phyloP scores from a whole-genome alignment of 176 grass and related monocot species.

The Rhynchospora pubera region DNA sequence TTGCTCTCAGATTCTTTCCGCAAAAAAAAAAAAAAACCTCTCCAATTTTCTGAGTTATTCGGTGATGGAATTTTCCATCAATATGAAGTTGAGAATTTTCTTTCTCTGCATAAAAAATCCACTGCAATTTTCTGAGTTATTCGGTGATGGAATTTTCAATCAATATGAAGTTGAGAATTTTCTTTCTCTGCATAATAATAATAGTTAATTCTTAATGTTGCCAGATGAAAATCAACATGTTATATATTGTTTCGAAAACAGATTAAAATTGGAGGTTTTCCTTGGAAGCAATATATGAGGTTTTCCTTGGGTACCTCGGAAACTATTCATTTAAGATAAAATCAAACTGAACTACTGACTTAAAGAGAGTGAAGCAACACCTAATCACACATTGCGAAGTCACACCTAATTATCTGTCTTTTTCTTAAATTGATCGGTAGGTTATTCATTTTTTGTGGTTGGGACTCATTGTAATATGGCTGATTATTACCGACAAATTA shows the following conservation, averaged over 20 bases:
- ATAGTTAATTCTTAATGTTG: neutral
- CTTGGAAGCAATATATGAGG: neutral
- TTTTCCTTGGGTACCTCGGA: neutral
- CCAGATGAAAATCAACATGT: neutral
- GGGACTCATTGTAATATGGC: neutral
- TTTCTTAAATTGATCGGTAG: neutral
- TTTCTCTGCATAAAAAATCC: too few species aligned
- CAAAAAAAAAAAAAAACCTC: neutral
- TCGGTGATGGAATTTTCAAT: neutral
- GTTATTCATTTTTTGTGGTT: conserved; percentile 14
- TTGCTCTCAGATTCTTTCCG: too few species aligned
- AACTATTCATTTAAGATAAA: neutral
- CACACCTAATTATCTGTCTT: conserved; percentile 12
- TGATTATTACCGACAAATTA: neutral
- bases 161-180: neutral
- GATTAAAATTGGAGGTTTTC: neutral
- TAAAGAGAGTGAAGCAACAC: conserved; percentile 2
- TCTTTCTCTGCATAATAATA: neutral
- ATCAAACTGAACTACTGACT: neutral
- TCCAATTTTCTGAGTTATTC: neutral
- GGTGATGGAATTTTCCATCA: too few species aligned
- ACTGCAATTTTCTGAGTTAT: too few species aligned
- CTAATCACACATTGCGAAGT: conserved; percentile 11
- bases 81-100: too few species aligned
- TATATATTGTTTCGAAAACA: neutral